phyloP scores from a whole-genome alignment of 2,329 filamentous ascomycete genomes.

The Fusarium protoensiforme region DNA sequence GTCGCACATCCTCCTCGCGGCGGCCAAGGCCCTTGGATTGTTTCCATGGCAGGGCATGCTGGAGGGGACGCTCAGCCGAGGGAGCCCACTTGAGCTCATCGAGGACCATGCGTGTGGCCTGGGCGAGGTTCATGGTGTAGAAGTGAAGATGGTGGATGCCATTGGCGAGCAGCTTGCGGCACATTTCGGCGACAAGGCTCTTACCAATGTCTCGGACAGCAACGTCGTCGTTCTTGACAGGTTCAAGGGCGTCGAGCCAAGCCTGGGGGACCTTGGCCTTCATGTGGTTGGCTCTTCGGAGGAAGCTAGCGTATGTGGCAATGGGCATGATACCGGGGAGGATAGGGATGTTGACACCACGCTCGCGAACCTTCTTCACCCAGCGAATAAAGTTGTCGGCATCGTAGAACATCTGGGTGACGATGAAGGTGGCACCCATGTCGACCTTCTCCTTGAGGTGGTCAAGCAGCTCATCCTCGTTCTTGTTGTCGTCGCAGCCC shows the following conservation, averaged over 20 bases:
- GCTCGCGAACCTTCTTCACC: slow-evolving; percentile 86
- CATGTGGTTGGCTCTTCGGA: slow-evolving; percentile 91
- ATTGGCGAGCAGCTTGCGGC: slow-evolving; percentile 82
- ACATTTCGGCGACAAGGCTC: slow-evolving; percentile 88
- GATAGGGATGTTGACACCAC: slow-evolving; percentile 85
- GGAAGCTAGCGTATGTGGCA: slow-evolving; percentile 92
- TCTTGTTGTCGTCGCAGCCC: slow-evolving; percentile 91
- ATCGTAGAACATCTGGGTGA: slow-evolving; percentile 99
- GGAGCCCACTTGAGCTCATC: slow-evolving; percentile 89
- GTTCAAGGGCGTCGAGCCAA: slow-evolving; percentile 86
- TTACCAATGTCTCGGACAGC: slow-evolving; percentile 92
- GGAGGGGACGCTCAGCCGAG: slow-evolving; percentile 78
- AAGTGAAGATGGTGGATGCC: slow-evolving; percentile 94
- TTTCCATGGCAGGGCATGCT: slow-evolving; percentile 95
- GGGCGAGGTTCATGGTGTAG: slow-evolving; percentile 99
- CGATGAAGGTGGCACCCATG: slow-evolving; percentile 90
- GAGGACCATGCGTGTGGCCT: slow-evolving; percentile 92
- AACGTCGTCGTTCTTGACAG: slow-evolving; percentile 95
- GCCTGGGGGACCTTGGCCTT: slow-evolving; percentile 83
- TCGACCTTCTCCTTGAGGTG: slow-evolving; percentile 98
- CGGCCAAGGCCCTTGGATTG: slow-evolving; percentile 91
- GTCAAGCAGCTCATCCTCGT: slow-evolving; percentile 85
- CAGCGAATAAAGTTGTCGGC: slow-evolving; percentile 93
- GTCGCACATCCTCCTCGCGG: slow-evolving; percentile 93
- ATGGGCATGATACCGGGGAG: slow-evolving; percentile 90